Evolutionary conservation across 1,284 basidiomycete genomes (phyloP), one percentile per base, ranked within the genome.

Genomic region (Gomphus bonarii): DNA sequence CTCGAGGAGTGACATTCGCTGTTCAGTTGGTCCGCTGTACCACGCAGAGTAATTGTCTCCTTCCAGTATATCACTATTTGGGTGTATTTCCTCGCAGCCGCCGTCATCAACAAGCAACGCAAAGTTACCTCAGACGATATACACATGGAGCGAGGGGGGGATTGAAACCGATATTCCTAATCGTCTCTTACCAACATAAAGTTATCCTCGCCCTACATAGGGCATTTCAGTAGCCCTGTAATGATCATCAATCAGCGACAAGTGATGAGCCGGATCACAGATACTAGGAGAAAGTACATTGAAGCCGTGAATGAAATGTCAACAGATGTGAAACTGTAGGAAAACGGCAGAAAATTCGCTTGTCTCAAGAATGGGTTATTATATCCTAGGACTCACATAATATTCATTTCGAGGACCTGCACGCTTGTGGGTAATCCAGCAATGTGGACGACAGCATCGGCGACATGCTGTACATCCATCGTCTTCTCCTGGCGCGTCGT

Each of bases 381-480:
- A 6, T 3, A 22, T 3, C 22, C 22, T 2, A 38, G 5, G 9
- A 74, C 85, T 63, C 63, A 88, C 88, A 90, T 84, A 65, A 91
- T 82, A 50, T 79, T 85, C 65, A 85, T 75, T 35, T 83, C 77
- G 44, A 90, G 75, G 53, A 91, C 78, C 28, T 85, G 83, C 2
- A 88, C 84, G 53, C 82, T 77, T 16, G 76, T 74, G 0, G 86
- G 85, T 42, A 92, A 71, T 35, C 72, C 72, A 0, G 85, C 85
- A 58, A 91, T 77, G 64, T 88, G 81, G 4, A 85, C 82, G 50
- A 92, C 70, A 1, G 83, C 77, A 57, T 81, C 73, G 0, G 81
- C 88, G 43, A 92, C 88, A 64, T 90, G 79, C 58, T 79, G 68
- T 4, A 80, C 81, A 58, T 88, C 82, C 62, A 88, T 82, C 18